Percentiles rank a stretch among this genome's conserved stretches.
phyloP scores from a whole-genome alignment of 1,284 basidiomycete species.

The Cryptococcus wingfieldii region DNA sequence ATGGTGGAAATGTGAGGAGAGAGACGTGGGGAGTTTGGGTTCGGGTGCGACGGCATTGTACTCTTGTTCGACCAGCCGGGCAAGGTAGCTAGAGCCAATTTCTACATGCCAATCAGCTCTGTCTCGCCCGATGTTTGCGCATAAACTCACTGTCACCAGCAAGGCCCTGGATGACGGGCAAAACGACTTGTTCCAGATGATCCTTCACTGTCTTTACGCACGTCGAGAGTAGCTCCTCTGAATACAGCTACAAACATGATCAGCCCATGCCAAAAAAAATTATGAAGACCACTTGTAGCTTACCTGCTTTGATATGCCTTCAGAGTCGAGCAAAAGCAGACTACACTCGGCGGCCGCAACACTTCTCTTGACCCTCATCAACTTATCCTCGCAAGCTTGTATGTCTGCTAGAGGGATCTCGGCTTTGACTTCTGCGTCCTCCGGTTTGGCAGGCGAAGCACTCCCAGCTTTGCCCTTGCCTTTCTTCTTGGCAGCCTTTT shows the following conservation, averaged over 20 bases:
- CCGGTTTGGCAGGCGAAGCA: background rate
- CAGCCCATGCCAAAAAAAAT: constrained; percentile 9
- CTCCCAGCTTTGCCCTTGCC: constrained; percentile 46
- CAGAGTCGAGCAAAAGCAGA: constrained; percentile 68
- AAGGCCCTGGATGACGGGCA: constrained; percentile 77
- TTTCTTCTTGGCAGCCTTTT: constrained; percentile 47
- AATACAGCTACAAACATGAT: constrained; percentile 61
- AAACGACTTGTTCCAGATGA: constrained; percentile 71
- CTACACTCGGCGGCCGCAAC: constrained; percentile 75
- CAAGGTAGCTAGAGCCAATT: constrained; percentile 54
- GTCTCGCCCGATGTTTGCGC: background rate
- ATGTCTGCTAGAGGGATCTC: constrained; percentile 17
- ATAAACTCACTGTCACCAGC: constrained; percentile 48
- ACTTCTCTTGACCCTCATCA: constrained; percentile 56
- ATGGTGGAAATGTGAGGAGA: constrained; percentile 38
- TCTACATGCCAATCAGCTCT: constrained; percentile 17
- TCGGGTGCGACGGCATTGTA: constrained; percentile 42
- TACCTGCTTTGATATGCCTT: constrained; percentile 77
- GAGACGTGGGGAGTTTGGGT: constrained; percentile 6
- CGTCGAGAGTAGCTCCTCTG: constrained; percentile 80
- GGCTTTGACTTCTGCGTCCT: constrained; percentile 19
- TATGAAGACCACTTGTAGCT: constrained; percentile 19
- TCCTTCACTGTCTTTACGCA: constrained; percentile 74
- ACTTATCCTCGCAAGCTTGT: constrained; percentile 55
- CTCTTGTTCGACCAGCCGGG: constrained; percentile 54